Evolutionary conservation across 2,329 filamentous ascomycete genomes (phyloP).

Genomic region (Apiospora arundinis): DNA sequence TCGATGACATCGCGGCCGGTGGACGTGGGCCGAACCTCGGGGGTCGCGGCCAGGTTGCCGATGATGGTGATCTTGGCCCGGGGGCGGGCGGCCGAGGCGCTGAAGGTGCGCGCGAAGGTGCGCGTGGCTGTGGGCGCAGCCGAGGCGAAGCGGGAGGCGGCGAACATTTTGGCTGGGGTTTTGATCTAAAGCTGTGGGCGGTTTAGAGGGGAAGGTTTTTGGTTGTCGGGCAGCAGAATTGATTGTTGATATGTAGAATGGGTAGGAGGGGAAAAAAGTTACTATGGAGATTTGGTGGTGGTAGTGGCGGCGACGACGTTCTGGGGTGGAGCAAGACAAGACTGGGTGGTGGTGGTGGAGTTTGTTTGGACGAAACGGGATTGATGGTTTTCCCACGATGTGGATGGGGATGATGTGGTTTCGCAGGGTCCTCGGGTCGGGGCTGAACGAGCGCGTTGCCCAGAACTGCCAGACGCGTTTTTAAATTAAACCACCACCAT

Average conservation of each 20-base stretch:
- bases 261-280: neutral
- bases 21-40: conserved; percentile 75
- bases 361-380: neutral
- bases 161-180: conserved; percentile 45
- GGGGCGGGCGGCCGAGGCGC: conserved; percentile 67
- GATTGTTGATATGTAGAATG: neutral
- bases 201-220: neutral
- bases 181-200: neutral
- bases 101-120: conserved; percentile 72
- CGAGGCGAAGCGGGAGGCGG: conserved; percentile 54
- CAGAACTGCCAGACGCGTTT: neutral
- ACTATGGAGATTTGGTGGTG: conserved; percentile 2
- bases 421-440: neutral
- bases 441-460: neutral
- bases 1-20: conserved; percentile 76
- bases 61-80: conserved; percentile 85
- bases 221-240: neutral
- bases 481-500: neutral
- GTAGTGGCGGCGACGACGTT: conserved; percentile 13
- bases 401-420: neutral
- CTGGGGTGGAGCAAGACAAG: neutral
- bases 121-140: conserved; percentile 56
- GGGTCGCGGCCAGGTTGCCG: conserved; percentile 80
- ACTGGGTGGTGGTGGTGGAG: neutral
- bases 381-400: conserved; percentile 4